Evolutionary conservation across 768 basidiomycete genomes (phyloP), one percentile per base, ranked within the genome.

Genomic region (Collybia mongolica): DNA sequence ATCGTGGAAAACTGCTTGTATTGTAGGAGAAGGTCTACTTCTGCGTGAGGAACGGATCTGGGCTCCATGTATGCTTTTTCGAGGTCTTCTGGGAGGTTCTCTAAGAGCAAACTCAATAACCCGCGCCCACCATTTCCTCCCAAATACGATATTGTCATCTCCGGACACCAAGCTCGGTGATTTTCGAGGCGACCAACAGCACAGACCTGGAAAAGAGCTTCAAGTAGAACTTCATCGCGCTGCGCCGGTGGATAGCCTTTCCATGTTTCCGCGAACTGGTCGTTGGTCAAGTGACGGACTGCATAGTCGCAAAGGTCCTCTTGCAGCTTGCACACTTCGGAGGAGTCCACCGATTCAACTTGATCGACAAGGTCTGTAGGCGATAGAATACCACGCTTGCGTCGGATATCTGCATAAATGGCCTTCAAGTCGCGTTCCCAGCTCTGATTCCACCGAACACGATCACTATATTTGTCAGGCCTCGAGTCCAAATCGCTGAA

Each of bases 121-220:
- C 51, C 51, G 22, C 45, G 32, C 29, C 54, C 54, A n/a, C 44
- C 28, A 19, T 51, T 35, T 14, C 18, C 39, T 20, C 45, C 35
- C 8, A 59, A 38, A n/a, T 48, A 23, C 6, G 43, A 29, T 23
- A 60, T 35, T 3, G 55, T 54, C 44, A 63, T 57, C 19, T 63
- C 59, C 6, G 59, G 59, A 23, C 53, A 63, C 59, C 57, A 53
- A 32, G 36, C 44, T 39, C 61, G 52, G 17, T 52, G 39, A 7
- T 32, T 32, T 29, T 62, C 59, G 46, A 59, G 54, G 19, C 57
- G 54, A 1, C 52, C 54, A 6, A 42, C 48, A 1, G 44, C 51
- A 17, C 28, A 53, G 1, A 51, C 40, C 15, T 51, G 44, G 22
- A 49, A 59, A 4, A 63, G 39, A 5, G 58, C 60, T 22, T 60